Conservation (phyloP, 2,329 filamentous ascomycete species). For the Penicillium sp. region DNA sequence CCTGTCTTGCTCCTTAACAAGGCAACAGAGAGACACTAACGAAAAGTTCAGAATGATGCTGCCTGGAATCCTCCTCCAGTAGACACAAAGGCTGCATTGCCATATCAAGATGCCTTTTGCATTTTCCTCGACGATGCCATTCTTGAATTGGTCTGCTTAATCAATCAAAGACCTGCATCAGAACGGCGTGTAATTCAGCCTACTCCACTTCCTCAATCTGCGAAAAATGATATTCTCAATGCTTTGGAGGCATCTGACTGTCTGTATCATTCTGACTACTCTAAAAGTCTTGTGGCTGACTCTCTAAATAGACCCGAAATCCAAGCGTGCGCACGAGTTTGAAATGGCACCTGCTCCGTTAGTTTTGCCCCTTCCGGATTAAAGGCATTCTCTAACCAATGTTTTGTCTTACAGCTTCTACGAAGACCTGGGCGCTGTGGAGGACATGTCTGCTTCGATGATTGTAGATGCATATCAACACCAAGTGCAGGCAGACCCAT, state of each 20-base stretch:
- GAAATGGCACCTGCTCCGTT: conserved; percentile 35
- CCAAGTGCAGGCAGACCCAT: conserved; percentile 58
- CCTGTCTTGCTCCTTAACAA: background rate
- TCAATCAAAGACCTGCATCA: conserved; percentile 44
- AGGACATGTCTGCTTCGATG: conserved; percentile 63
- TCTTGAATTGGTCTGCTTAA: conserved; percentile 57
- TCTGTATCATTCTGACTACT: conserved; percentile 20
- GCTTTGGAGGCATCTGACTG: conserved; percentile 37
- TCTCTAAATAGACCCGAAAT: conserved; percentile 27
- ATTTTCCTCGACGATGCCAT: conserved; percentile 61
- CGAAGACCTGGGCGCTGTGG: conserved; percentile 61
- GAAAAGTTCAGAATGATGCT: conserved; percentile 31
- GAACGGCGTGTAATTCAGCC: conserved; percentile 38
- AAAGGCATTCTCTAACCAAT: background rate
- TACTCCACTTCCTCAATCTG: conserved; percentile 34
- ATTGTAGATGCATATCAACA: conserved; percentile 63
- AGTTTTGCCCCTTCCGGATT: conserved; percentile 15
- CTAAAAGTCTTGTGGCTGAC: conserved; percentile 13
- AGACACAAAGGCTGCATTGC: conserved; percentile 31
- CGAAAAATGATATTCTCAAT: conserved; percentile 41
- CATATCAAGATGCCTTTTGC: conserved; percentile 42
- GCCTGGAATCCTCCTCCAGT: conserved; percentile 47
- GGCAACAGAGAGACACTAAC: background rate
- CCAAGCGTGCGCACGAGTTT: conserved; percentile 30
- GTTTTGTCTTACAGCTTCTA: conserved; percentile 48